Conservation (phyloP, 805 yeast genomes). For the Metschnikowia sp. region DNA sequence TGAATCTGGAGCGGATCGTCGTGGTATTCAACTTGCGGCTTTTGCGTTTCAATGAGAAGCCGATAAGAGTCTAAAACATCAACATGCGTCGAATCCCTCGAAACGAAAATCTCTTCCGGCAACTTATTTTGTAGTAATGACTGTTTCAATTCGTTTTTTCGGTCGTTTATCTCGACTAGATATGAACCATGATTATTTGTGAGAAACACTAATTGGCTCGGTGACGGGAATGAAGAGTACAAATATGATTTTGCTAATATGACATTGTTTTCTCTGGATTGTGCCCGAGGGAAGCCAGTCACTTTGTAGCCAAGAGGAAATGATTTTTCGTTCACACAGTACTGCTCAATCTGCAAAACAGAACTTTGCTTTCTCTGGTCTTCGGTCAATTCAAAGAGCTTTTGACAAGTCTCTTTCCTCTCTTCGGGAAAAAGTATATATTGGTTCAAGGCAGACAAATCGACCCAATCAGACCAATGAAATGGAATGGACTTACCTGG, state of each 20-base stretch:
- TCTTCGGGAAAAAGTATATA: slow-evolving; percentile 11
- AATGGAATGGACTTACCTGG: slow-evolving; percentile 14
- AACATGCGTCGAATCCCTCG: background rate
- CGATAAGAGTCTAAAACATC: slow-evolving; percentile 16
- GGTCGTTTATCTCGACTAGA: slow-evolving; percentile 18
- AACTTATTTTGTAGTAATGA: slow-evolving; percentile 24
- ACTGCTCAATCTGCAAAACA: slow-evolving; percentile 11
- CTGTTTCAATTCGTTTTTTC: slow-evolving; percentile 16
- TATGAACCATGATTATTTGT: slow-evolving; percentile 22
- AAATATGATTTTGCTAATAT: slow-evolving; percentile 29
- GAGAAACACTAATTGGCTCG: slow-evolving; percentile 29
- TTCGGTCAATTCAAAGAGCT: slow-evolving; percentile 19
- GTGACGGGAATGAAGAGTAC: slow-evolving; percentile 26
- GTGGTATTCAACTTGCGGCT: slow-evolving; percentile 4
- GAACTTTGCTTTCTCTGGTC: slow-evolving; percentile 5
- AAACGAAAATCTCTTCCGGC: slow-evolving; percentile 9
- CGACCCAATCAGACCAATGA: slow-evolving; percentile 22
- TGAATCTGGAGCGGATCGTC: slow-evolving; percentile 8
- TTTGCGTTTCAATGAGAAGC: slow-evolving; percentile 8
- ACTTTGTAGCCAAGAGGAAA: slow-evolving; percentile 24
- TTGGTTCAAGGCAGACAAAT: slow-evolving; percentile 10
- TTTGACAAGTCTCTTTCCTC: slow-evolving; percentile 17
- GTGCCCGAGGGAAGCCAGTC: slow-evolving; percentile 21
- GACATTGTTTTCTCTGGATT: slow-evolving; percentile 22
- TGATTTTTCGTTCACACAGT: slow-evolving; percentile 20